Evolutionary conservation across 2,329 filamentous ascomycete species (phyloP).

Genomic region (Metarhizium humberi): DNA sequence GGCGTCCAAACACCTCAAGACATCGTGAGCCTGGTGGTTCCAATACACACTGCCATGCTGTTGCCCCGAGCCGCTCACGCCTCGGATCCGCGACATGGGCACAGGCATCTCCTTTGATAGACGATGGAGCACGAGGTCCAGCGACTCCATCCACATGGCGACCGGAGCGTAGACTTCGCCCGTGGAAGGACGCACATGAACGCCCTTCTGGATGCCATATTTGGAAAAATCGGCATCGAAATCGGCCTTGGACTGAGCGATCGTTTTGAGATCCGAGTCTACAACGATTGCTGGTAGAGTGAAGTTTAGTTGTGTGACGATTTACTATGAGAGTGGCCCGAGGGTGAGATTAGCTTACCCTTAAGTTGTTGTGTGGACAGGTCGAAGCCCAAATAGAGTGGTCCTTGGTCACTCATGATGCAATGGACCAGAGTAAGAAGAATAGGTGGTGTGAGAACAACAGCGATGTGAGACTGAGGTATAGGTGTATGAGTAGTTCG

Average conservation of each 20-base stretch:
- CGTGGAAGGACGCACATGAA: constrained; percentile 70
- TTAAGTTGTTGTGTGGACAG: constrained; percentile 96
- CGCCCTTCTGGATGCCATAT: constrained; percentile 81
- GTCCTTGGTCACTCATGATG: constrained; percentile 22
- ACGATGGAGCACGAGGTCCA: constrained; percentile 73
- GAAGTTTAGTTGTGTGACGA: constrained; percentile 16
- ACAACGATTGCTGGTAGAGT: constrained; percentile 66
- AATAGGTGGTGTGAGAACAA: no score
- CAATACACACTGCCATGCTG: constrained; percentile 98
- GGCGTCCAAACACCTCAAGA: constrained; percentile 53
- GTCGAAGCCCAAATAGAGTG: constrained; percentile 86
- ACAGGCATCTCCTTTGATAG: constrained; percentile 53
- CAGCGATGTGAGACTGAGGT: no score
- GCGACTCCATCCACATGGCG: constrained; percentile 86
- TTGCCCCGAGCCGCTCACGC: constrained; percentile 86
- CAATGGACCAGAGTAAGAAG: neutral
- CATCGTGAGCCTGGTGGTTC: constrained; percentile 57
- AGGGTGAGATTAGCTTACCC: constrained; percentile 53
- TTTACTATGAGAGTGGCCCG: constrained; percentile 28
- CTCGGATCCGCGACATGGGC: constrained; percentile 66
- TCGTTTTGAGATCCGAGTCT: constrained; percentile 68
- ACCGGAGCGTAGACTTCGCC: constrained; percentile 90
- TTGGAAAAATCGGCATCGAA: constrained; percentile 78
- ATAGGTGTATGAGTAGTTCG: no score
- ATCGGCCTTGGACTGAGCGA: constrained; percentile 83